Conservation (phyloP, 257 asterid genomes). For the Petrea volubilis region DNA sequence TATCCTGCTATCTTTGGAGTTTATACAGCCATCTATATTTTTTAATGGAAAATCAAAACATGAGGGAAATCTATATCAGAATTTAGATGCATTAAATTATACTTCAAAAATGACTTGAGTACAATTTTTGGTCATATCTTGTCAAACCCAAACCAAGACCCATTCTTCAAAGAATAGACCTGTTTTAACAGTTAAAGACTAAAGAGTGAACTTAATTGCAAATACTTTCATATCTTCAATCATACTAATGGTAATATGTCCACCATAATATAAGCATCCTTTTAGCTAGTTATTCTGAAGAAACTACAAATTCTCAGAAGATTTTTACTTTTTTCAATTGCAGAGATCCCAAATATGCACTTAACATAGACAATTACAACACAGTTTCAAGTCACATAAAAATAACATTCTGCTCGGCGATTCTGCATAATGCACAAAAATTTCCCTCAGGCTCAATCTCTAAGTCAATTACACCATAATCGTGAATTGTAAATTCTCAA, state of each 20-base stretch:
- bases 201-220: too few species aligned
- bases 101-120: not conserved
- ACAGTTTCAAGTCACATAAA: conserved; percentile 2
- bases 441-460: not conserved
- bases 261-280: not conserved
- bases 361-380: not conserved
- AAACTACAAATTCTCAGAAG: not conserved
- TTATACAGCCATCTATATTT: not conserved
- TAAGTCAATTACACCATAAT: not conserved
- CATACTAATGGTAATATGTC: not conserved
- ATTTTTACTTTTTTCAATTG: not conserved
- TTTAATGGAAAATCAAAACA: not conserved
- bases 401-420: not conserved
- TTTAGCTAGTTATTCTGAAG: not conserved
- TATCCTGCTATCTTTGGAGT: not conserved
- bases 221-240: not conserved
- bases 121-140: not conserved
- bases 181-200: too few species aligned
- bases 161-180: not conserved
- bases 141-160: not conserved
- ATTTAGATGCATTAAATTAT: not conserved
- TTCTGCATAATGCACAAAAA: not conserved
- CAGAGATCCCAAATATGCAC: not conserved
- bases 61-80: not conserved
- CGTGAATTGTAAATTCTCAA: not conserved